Evolutionary conservation across 768 basidiomycete genomes (phyloP).

Genomic region (Dentipellis fragilis): DNA sequence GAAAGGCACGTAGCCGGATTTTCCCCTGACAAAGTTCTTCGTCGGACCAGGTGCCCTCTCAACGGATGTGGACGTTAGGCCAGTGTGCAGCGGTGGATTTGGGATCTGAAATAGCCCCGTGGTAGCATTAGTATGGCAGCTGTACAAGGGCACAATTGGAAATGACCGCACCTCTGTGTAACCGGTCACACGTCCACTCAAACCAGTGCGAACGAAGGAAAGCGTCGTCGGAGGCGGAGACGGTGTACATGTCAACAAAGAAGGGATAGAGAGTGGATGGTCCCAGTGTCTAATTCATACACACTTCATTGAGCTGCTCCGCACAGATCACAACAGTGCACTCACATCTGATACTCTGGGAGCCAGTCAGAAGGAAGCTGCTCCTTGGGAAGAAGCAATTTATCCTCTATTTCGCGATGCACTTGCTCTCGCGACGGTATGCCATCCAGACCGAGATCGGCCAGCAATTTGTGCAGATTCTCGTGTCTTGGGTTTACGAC

Average conservation of each 20-base stretch:
- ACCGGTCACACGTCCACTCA: conserved; percentile 73
- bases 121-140: background rate
- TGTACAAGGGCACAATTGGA: background rate
- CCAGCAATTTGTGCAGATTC: conserved; percentile 35
- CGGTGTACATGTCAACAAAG: conserved; percentile 53
- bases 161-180: conserved; percentile 59
- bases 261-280: conserved; percentile 45
- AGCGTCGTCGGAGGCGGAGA: conserved; percentile 69
- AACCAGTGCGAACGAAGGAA: conserved; percentile 63
- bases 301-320: conserved; percentile 5
- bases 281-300: conserved; percentile 58
- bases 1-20: conserved; percentile 89
- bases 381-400: conserved; percentile 60
- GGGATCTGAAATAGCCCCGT: conserved; percentile 33
- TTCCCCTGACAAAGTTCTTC: conserved; percentile 84
- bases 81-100: conserved; percentile 47
- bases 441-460: conserved; percentile 45
- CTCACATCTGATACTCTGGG: conserved; percentile 77
- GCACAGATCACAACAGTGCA: conserved; percentile 7
- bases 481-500: conserved; percentile 35
- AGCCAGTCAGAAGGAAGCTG: conserved; percentile 65
- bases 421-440: conserved; percentile 52
- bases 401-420: conserved; percentile 61
- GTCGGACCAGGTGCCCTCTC: conserved; percentile 74
- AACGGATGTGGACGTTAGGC: conserved; percentile 77